A percentile compares a stretch with the other conserved stretches of the same genome.
Evolutionary conservation across 441 rosid genomes (phyloP).

Genomic region (California macrophylla): DNA sequence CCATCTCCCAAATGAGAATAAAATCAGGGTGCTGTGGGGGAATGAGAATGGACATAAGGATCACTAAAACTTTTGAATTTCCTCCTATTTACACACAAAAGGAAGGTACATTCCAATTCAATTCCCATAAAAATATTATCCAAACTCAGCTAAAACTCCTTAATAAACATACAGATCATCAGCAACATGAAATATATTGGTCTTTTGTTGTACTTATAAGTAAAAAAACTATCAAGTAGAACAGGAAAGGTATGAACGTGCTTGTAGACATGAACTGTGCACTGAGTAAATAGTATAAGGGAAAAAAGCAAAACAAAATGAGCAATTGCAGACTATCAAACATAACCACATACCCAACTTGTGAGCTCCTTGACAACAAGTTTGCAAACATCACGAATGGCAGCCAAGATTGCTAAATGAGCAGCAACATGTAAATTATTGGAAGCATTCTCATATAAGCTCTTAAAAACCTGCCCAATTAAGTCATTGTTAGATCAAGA

Average conservation of each 20-base stretch:
- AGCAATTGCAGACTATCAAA: not conserved
- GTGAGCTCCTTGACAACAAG: constrained; percentile 96
- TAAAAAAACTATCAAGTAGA: not conserved
- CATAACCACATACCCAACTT: constrained; percentile 67
- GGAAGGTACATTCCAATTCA: not conserved
- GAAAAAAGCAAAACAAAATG: not conserved
- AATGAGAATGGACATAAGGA: not conserved
- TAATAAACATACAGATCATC: not conserved
- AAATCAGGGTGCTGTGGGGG: not conserved
- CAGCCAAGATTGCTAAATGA: constrained; percentile 78
- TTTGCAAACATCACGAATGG: constrained; percentile 94
- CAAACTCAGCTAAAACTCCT: not conserved
- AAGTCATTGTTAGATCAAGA: constrained; percentile 8
- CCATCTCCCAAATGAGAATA: not conserved
- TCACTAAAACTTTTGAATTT: not conserved
- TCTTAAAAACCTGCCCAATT: constrained; percentile 64
- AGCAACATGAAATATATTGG: not conserved
- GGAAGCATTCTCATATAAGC: constrained; percentile 79
- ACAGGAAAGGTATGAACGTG: not conserved
- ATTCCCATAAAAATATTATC: not conserved
- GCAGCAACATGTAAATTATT: constrained; percentile 67
- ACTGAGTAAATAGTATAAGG: not conserved
- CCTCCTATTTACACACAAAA: not conserved
- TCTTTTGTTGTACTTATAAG: not conserved
- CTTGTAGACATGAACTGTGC: not conserved